Conservation (phyloP, 1,284 basidiomycete species). For the Cerrena zonata region DNA sequence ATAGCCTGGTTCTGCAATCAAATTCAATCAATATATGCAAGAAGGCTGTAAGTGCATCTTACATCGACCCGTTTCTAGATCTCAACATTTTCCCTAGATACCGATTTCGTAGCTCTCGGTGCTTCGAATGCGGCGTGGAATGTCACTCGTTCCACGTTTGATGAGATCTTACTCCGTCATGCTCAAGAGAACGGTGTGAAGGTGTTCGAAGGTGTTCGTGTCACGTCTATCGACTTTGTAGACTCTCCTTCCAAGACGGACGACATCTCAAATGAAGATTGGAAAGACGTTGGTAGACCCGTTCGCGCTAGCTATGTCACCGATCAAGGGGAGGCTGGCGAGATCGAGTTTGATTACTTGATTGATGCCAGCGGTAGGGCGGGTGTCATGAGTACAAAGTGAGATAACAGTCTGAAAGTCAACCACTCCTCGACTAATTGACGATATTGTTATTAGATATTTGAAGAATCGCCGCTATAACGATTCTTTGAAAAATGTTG, state of each 20-base stretch:
- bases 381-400: constrained; percentile 55
- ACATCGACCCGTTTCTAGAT: not conserved
- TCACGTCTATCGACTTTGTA: constrained; percentile 27
- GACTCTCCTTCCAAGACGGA: constrained; percentile 9
- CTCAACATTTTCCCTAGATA: constrained; percentile 28
- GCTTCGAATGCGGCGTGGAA: constrained; percentile 35
- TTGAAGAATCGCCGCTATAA: constrained; percentile 66
- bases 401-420: too few species aligned
- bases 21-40: constrained; percentile 36
- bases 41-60: constrained; percentile 33
- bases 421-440: not conserved
- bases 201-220: constrained; percentile 34
- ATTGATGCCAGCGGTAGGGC: constrained; percentile 68
- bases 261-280: not conserved
- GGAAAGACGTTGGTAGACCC: constrained; percentile 19
- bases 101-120: constrained; percentile 37
- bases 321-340: constrained; percentile 20
- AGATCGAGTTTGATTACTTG: constrained; percentile 57
- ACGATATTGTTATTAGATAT: constrained; percentile 35
- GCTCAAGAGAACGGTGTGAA: constrained; percentile 28
- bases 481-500: constrained; percentile 63
- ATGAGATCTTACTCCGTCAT: constrained; percentile 36
- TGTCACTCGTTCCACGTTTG: constrained; percentile 38
- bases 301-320: constrained; percentile 24
- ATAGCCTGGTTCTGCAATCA: constrained; percentile 39